Evolutionary conservation across 2,329 filamentous ascomycete species (phyloP).

Genomic region (Fusarium virguliforme): DNA sequence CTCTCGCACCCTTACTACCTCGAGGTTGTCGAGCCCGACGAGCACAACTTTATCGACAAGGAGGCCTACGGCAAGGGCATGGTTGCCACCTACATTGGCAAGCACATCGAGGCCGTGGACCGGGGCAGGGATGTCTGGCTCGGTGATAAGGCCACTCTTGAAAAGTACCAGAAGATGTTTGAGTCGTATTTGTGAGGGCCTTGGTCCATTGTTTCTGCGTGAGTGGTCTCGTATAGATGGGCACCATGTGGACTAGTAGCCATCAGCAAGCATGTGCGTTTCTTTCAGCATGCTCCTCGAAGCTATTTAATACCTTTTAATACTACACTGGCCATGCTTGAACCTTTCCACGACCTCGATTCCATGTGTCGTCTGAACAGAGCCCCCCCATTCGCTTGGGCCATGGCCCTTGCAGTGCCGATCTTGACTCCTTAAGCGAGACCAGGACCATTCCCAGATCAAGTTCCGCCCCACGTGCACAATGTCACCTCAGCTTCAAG

Average conservation of each 20-base stretch:
- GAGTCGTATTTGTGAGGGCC: slow-evolving; percentile 35
- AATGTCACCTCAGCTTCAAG: slow-evolving; percentile 1
- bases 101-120: slow-evolving; percentile 49
- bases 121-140: slow-evolving; percentile 47
- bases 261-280: neutral
- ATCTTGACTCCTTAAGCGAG: slow-evolving; percentile 1
- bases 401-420: neutral
- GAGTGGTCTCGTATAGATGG: neutral
- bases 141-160: slow-evolving; percentile 30
- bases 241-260: neutral
- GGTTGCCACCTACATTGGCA: slow-evolving; percentile 50
- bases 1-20: slow-evolving; percentile 52
- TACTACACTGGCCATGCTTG: no score
- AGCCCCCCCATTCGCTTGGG: neutral
- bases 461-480: neutral
- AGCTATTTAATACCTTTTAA: neutral
- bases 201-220: neutral
- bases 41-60: slow-evolving; percentile 53
- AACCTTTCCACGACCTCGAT: neutral
- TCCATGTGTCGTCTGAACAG: neutral
- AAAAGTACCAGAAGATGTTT: slow-evolving; percentile 49
- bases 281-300: neutral
- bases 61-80: slow-evolving; percentile 48
- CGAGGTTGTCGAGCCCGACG: slow-evolving; percentile 51
- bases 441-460: slow-evolving; percentile 2